phyloP scores from a whole-genome alignment of 306 rosid species.

The Vicia sativa region DNA sequence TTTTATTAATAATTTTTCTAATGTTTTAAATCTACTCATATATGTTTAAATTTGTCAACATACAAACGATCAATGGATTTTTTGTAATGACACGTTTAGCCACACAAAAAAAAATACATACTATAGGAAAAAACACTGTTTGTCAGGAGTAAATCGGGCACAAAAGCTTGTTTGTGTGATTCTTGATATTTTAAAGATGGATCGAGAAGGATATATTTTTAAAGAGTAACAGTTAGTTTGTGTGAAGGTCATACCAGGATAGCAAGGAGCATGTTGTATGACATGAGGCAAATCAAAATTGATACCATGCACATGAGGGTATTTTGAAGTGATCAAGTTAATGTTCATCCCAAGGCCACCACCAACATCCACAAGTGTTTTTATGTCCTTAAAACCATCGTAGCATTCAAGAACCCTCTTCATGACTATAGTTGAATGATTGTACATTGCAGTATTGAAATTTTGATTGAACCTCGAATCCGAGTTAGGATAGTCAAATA shows the following conservation, averaged over 20 bases:
- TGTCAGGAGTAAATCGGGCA: no score
- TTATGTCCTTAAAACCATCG: not conserved
- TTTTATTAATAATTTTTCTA: no score
- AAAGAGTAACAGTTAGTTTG: no score
- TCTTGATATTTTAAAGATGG: no score
- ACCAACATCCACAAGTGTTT: constrained; percentile 2
- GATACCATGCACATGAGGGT: not conserved
- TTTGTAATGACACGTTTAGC: no score
- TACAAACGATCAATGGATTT: no score
- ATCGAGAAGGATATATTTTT: not conserved
- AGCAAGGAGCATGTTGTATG: constrained; percentile 1
- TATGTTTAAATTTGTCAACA: no score
- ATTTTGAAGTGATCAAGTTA: constrained; percentile 1
- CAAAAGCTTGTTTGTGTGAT: no score
- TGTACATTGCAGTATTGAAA: not conserved
- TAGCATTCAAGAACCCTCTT: constrained; percentile 1
- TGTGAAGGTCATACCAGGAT: not conserved
- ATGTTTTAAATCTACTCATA: no score
- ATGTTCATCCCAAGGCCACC: not conserved
- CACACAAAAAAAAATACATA: no score
- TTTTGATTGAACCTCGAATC: not conserved
- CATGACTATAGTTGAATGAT: constrained; percentile 6
- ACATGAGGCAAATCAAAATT: not conserved
- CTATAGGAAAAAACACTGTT: no score
- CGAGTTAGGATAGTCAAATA: not conserved